phyloP scores from a whole-genome alignment of 1,139 yeast species.

The Debaryomyces nepalensis region DNA sequence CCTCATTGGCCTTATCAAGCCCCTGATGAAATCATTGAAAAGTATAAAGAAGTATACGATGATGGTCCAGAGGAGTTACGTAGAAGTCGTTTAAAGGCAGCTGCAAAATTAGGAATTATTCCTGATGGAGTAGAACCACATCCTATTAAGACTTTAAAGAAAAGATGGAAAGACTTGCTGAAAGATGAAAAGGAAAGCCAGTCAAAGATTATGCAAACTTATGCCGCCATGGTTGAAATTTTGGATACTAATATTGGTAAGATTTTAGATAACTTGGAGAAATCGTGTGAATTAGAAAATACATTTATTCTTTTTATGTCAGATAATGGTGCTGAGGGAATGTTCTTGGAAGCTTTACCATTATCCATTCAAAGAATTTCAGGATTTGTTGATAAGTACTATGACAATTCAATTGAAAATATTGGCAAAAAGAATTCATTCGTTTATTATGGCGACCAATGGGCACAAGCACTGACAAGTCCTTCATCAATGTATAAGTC shows the following conservation, averaged over 20 bases:
- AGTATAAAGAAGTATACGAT: slow-evolving; percentile 54
- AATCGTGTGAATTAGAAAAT: slow-evolving; percentile 49
- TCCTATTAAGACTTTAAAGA: slow-evolving; percentile 45
- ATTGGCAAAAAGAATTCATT: slow-evolving; percentile 54
- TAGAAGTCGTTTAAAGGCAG: slow-evolving; percentile 39
- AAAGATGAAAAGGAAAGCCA: slow-evolving; percentile 39
- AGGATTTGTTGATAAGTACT: slow-evolving; percentile 35
- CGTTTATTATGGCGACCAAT: slow-evolving; percentile 58
- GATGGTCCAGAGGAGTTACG: slow-evolving; percentile 54
- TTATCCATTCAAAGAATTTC: slow-evolving; percentile 33
- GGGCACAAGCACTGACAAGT: slow-evolving; percentile 71
- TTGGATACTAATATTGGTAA: slow-evolving; percentile 55
- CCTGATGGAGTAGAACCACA: slow-evolving; percentile 51
- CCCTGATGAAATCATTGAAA: slow-evolving; percentile 48
- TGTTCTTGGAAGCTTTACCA: slow-evolving; percentile 59
- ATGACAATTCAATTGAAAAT: slow-evolving; percentile 50
- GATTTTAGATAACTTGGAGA: slow-evolving; percentile 44
- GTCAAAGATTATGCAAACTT: slow-evolving; percentile 54
- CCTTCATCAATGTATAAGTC: slow-evolving; percentile 56
- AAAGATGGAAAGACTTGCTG: slow-evolving; percentile 47
- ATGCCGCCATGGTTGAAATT: slow-evolving; percentile 65
- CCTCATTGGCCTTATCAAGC: slow-evolving; percentile 71
- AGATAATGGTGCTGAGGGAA: slow-evolving; percentile 66
- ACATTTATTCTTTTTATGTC: slow-evolving; percentile 61
- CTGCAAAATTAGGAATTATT: slow-evolving; percentile 49